phyloP scores from a whole-genome alignment of 306 rosid genomes.

The Dryas alaskensis region DNA sequence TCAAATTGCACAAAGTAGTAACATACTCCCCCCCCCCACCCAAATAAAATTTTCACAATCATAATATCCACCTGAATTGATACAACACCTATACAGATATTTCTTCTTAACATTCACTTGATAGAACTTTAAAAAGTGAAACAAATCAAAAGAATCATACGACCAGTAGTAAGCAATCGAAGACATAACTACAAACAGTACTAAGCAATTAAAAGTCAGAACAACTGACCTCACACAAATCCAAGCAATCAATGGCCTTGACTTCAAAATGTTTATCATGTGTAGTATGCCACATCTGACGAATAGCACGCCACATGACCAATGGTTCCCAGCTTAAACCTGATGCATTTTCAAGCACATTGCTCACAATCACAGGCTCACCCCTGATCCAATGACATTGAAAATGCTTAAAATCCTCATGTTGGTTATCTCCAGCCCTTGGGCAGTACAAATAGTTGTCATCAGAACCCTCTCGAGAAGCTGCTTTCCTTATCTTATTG shows the following conservation, averaged over 20 bases:
- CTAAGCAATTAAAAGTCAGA: constrained; percentile 7
- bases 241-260: constrained; percentile 73
- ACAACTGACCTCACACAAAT: constrained; percentile 70
- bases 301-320: constrained; percentile 91
- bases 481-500: constrained; percentile 45
- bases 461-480: constrained; percentile 55
- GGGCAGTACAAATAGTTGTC: constrained; percentile 67
- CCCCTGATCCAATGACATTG: constrained; percentile 78
- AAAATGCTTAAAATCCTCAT: constrained; percentile 54
- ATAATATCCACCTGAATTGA: background rate
- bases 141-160: background rate
- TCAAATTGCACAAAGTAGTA: background rate
- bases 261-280: constrained; percentile 43
- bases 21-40: background rate
- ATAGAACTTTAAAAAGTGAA: background rate
- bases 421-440: constrained; percentile 40
- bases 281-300: constrained; percentile 37
- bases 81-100: background rate
- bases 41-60: background rate
- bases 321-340: constrained; percentile 88
- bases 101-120: background rate
- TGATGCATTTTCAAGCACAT: constrained; percentile 60
- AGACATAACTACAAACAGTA: background rate
- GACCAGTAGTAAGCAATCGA: background rate
- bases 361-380: constrained; percentile 75